Conservation (phyloP, 306 rosid genomes). For the Inga laurina region DNA sequence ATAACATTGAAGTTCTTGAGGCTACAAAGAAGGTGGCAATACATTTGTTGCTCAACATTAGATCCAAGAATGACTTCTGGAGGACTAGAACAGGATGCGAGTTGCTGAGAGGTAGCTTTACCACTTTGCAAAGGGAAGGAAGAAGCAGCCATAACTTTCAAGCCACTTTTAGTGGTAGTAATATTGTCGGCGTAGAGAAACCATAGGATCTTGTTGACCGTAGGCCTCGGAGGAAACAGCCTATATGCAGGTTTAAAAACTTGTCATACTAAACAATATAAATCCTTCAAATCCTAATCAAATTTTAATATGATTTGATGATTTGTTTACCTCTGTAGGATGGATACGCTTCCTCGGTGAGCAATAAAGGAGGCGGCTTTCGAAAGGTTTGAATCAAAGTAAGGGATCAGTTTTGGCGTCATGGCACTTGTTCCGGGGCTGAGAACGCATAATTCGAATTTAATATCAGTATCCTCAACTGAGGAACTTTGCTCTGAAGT, state of each 20-base stretch:
- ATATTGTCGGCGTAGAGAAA: conserved; percentile 59
- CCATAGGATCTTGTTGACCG: conserved; percentile 47
- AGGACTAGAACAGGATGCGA: conserved; percentile 53
- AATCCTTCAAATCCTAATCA: neutral
- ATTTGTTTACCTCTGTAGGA: conserved; percentile 49
- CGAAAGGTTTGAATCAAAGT: conserved; percentile 60
- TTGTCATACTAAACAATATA: neutral
- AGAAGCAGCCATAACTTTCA: conserved; percentile 74
- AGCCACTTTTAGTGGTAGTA: conserved; percentile 59
- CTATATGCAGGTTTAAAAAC: conserved; percentile 32
- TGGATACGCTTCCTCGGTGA: conserved; percentile 46
- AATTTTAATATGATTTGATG: neutral
- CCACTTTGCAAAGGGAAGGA: conserved; percentile 58
- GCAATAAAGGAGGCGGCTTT: conserved; percentile 53
- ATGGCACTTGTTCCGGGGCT: conserved; percentile 64
- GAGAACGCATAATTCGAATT: conserved; percentile 6
- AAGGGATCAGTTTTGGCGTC: conserved; percentile 71
- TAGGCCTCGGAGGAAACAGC: conserved; percentile 56
- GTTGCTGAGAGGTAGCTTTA: conserved; percentile 38
- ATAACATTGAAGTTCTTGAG: conserved; percentile 44
- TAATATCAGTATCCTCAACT: neutral
- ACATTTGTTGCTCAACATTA: conserved; percentile 65
- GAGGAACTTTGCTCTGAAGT: neutral
- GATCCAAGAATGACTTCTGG: conserved; percentile 57
- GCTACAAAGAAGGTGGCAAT: conserved; percentile 71